phyloP scores from a whole-genome alignment of 2,329 filamentous ascomycete species.

The Diaporthe vexans region DNA sequence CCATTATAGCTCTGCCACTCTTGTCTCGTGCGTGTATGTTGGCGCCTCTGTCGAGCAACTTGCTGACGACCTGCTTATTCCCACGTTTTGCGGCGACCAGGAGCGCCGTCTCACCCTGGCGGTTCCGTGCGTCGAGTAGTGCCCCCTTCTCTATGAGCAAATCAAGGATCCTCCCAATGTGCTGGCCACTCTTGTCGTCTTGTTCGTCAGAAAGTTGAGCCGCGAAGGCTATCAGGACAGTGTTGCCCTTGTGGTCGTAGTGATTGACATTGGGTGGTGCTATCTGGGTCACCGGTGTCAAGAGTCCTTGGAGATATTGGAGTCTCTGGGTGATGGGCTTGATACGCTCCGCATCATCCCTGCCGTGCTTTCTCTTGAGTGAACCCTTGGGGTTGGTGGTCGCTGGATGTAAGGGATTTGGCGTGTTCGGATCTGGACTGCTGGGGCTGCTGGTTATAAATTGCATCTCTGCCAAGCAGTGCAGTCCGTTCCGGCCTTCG shows the following conservation, averaged over 20 bases:
- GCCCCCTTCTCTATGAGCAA: conserved; percentile 59
- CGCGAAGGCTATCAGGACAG: conserved; percentile 69
- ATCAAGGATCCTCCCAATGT: conserved; percentile 60
- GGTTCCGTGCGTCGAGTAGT: conserved; percentile 64
- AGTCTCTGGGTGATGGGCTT: conserved; percentile 45
- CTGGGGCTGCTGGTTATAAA: conserved; percentile 50
- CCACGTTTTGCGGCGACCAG: conserved; percentile 67
- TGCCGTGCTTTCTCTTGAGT: conserved; percentile 56
- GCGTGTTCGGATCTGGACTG: conserved; percentile 43
- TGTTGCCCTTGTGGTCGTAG: conserved; percentile 65
- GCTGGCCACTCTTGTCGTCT: conserved; percentile 61
- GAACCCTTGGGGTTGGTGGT: conserved; percentile 36
- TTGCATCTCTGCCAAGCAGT: conserved; percentile 70
- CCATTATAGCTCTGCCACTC: conserved; percentile 59
- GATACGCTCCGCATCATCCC: conserved; percentile 47
- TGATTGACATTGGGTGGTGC: conserved; percentile 60
- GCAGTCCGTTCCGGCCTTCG: conserved; percentile 68
- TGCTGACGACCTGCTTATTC: conserved; percentile 64
- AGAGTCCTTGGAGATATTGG: conserved; percentile 47
- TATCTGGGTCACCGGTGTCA: conserved; percentile 44
- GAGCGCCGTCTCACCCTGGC: conserved; percentile 67
- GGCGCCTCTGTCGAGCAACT: conserved; percentile 61
- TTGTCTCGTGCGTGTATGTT: conserved; percentile 63
- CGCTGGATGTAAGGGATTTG: conserved; percentile 44
- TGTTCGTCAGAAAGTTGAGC: conserved; percentile 64